phyloP scores from a whole-genome alignment of 2,329 filamentous ascomycete species.

The Thyridium curvatum region DNA sequence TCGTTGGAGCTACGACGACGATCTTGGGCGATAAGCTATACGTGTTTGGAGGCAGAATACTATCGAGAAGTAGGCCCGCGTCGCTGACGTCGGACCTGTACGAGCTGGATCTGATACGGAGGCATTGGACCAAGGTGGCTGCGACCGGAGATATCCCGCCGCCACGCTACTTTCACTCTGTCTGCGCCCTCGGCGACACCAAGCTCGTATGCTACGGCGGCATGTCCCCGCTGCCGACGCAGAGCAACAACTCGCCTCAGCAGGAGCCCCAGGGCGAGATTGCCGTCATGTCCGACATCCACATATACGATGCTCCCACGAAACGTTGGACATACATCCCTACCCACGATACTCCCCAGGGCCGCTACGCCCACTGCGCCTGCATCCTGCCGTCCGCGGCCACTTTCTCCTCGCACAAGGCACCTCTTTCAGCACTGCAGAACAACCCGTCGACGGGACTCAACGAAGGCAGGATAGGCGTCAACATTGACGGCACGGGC shows the following conservation, averaged over 20 bases:
- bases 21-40: constrained; percentile 94
- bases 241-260: constrained; percentile 34
- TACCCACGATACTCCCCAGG: constrained; percentile 78
- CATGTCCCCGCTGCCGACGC: constrained; percentile 74
- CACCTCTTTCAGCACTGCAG: constrained; percentile 79
- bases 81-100: constrained; percentile 87
- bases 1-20: constrained; percentile 93
- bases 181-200: constrained; percentile 87
- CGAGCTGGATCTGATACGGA: constrained; percentile 81
- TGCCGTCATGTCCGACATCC: constrained; percentile 95
- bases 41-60: constrained; percentile 85
- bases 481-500: constrained; percentile 82
- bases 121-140: constrained; percentile 91
- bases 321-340: constrained; percentile 81
- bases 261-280: constrained; percentile 75
- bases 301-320: constrained; percentile 84
- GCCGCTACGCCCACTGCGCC: constrained; percentile 93
- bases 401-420: constrained; percentile 76
- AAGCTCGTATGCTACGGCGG: constrained; percentile 98
- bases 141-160: constrained; percentile 79
- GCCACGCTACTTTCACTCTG: constrained; percentile 93
- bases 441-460: constrained; percentile 80
- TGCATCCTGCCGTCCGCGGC: constrained; percentile 86
- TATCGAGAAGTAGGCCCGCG: constrained; percentile 74
- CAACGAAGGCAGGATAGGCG: constrained; percentile 81